These are phyloP conservation scores for Aspergillus cristatus DNA, from an alignment of 495 filamentous ascomycete species.

Conservation along the genomic window DNA sequence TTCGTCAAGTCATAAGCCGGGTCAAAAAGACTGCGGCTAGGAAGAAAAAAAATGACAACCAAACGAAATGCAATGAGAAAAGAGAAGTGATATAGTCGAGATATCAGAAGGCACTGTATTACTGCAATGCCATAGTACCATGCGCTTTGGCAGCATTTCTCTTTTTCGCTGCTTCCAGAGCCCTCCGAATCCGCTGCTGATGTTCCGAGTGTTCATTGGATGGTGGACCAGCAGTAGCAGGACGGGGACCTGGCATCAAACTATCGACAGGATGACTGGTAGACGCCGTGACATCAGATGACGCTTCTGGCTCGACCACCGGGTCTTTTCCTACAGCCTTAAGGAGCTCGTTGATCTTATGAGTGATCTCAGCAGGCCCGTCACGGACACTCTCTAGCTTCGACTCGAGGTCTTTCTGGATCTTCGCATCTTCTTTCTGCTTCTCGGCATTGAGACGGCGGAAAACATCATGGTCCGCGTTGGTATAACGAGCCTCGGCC, in stretches of 20 bases:
- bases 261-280: slow-evolving; percentile 10
- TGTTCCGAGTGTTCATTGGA: slow-evolving; percentile 27
- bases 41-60: neutral
- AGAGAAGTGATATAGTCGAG: too few relatives aligned
- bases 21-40: neutral
- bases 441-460: slow-evolving; percentile 38
- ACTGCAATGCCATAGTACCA: neutral
- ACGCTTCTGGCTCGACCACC: slow-evolving; percentile 8
- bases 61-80: neutral
- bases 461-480: slow-evolving; percentile 35
- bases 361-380: slow-evolving; percentile 26
- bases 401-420: slow-evolving; percentile 34
- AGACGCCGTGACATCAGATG: slow-evolving; percentile 7
- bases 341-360: slow-evolving; percentile 24
- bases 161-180: slow-evolving; percentile 41
- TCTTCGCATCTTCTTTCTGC: slow-evolving; percentile 42
- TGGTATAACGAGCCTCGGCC: slow-evolving; percentile 40
- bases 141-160: slow-evolving; percentile 31
- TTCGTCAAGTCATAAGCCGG: slow-evolving; percentile 14
- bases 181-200: slow-evolving; percentile 36
- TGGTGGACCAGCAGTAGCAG: slow-evolving; percentile 7
- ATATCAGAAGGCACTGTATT: too few relatives aligned
- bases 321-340: slow-evolving; percentile 20
- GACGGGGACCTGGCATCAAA: slow-evolving; percentile 12
- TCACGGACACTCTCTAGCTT: slow-evolving; percentile 41